Base-by-base conservation (phyloP, 345 rosid genomes). In the Anacardium occidentale region DNA sequence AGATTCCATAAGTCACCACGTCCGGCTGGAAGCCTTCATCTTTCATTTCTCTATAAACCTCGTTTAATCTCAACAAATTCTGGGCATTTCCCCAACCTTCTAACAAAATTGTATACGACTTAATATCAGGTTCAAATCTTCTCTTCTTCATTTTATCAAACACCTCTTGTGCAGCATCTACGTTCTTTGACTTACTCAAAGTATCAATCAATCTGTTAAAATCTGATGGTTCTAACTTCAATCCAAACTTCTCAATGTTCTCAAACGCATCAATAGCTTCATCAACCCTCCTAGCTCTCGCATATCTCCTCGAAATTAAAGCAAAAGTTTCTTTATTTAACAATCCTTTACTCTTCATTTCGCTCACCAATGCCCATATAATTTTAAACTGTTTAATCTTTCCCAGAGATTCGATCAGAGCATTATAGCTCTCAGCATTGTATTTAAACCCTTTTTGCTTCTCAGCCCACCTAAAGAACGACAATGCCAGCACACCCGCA, bases 21-120 rank as follows among this genome's bases (percentile, higher is more conserved):
- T 91, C 97, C 0, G 93, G 93, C 68, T 85, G 87, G 32, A 94
- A 89, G 6, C 98, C 97, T 69, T 88, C 89, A 9, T 75, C 91
- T 74, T 77, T 90, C 92, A 91, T 94, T 80, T 90, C 90, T 65
- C 81, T 73, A 18, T 86, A 85, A 58, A 85, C 92, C 76, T 91
- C 96, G 45, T 83, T 81, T 64, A 91, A 69, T 61, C 86, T 86
- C 80, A 78, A 76, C 66, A 89, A 75, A 75, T 89, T 84, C 77
- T 69, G 78, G 75, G 83, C 92, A 69, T 82, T 87, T 48, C 96
- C 91, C 94, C 97, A 94, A 17, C 98, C 95, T 80, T 91, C 92
- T 24, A 91, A 83, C 76, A 91, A 77, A 76, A 91, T 91, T 9
- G 97, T 85, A 34, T 81, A 90, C 1, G 93, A 83, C 85, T 90